Evolutionary conservation across 495 filamentous ascomycete species (phyloP), one percentile per base, ranked within the genome.

Genomic region (Annulohypoxylon bovei): DNA sequence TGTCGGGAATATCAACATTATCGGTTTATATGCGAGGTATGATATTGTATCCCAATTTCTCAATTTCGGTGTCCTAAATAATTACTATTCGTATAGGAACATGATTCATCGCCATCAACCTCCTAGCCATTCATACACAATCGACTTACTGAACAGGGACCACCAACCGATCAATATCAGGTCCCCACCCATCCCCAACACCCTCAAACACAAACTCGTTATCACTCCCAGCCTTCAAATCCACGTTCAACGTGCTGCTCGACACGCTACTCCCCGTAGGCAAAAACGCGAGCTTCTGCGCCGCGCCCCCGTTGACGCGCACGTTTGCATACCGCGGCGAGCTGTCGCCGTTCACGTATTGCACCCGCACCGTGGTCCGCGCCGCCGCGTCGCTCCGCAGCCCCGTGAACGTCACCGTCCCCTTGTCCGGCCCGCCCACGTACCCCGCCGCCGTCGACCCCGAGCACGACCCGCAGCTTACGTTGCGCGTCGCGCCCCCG

Each of bases 131-230:
- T n/a, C 27, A 22, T n/a, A 9, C 8, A 14, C n/a, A 4, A 54
- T 1, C 20, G n/a, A 5, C 39, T 68, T 12, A 74, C 39, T 67
- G 53, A 55, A 79, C 72, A 9, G 87, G 87, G 3, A 89, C 86
- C 73, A 88, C 80, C 61, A 88, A 71, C 8, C 83, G 75, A 73
- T 89, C 86, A 14, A 88, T 68, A 81, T 88, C 85, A n/a, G 87
- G 84, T 0, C 82, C 83, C 80, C 80, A 89, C 0, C 77, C 83
- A 8, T 72, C 78, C 54, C 76, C 78, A 37, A 81, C 71, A 8
- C 82, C 84, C 62, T 81, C 78, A 59, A 89, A 77, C n/a, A 76
- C 79, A 39, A 89, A 70, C 3, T 78, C 80, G 62, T 87, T 88
- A 0, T 64, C 50, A 6, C 66, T 55, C 46, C 86, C 76, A 25